Conservation (phyloP, 139 green algal species). For the Zygnema circumcarinatum region DNA sequence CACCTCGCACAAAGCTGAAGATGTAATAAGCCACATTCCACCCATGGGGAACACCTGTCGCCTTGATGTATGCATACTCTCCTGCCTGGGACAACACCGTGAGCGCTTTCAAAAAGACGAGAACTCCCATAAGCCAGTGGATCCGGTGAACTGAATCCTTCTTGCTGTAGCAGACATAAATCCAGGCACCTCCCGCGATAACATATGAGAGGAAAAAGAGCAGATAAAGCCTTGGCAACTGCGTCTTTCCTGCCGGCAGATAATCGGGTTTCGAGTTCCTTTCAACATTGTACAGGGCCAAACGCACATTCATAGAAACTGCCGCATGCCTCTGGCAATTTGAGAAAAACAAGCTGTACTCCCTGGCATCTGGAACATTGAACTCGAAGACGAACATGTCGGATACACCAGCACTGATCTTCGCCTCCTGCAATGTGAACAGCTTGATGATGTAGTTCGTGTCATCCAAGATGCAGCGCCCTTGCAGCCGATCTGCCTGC, state of each 20-base stretch:
- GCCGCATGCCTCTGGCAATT: slow-evolving; percentile 82
- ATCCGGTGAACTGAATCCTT: slow-evolving; percentile 73
- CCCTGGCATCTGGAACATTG: slow-evolving; percentile 51
- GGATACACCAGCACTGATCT: not conserved
- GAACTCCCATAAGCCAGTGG: slow-evolving; percentile 90
- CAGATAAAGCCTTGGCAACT: slow-evolving; percentile 83
- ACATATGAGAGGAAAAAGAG: slow-evolving; percentile 78
- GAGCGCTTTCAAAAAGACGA: slow-evolving; percentile 87
- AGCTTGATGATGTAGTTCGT: slow-evolving; percentile 56
- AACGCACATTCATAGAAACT: slow-evolving; percentile 76
- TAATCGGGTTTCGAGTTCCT: slow-evolving; percentile 77
- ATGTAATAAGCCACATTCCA: slow-evolving; percentile 98
- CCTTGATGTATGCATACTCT: slow-evolving; percentile 79
- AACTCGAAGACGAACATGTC: slow-evolving; percentile 43
- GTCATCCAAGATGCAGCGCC: slow-evolving; percentile 69
- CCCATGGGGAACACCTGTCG: slow-evolving; percentile 79
- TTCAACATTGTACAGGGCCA: slow-evolving; percentile 83
- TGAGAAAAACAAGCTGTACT: slow-evolving; percentile 88
- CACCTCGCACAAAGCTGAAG: slow-evolving; percentile 86
- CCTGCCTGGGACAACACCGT: slow-evolving; percentile 77
- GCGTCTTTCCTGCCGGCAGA: slow-evolving; percentile 86
- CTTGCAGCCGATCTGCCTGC: slow-evolving; percentile 66
- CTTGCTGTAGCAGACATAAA: slow-evolving; percentile 56
- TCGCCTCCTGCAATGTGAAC: slow-evolving; percentile 25
- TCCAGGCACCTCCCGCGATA: slow-evolving; percentile 72